These are phyloP conservation scores for Thraustochytrium sp. DNA, from an alignment of 352 stramenopile genomes.

Conservation along the genomic window DNA sequence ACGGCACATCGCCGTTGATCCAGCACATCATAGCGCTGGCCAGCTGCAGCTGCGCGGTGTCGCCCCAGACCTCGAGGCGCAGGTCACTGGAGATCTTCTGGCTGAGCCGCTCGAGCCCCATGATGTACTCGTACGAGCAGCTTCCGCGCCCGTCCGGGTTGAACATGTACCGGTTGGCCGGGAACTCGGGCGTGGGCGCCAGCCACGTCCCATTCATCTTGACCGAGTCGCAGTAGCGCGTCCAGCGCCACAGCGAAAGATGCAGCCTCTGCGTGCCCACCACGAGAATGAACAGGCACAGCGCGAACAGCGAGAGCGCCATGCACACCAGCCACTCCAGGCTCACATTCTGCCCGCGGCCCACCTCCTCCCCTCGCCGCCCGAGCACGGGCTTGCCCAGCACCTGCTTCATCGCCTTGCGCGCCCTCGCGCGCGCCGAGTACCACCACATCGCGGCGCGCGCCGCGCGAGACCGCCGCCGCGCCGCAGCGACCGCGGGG, in stretches of 20 bases:
- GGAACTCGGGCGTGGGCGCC: not conserved
- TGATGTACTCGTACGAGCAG: conserved; percentile 25
- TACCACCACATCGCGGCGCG: no score
- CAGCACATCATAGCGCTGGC: conserved; percentile 26
- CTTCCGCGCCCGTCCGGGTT: conserved; percentile 1
- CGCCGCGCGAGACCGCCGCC: no score
- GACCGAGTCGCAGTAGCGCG: not conserved
- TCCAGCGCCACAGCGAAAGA: not conserved
- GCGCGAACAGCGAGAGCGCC: not conserved
- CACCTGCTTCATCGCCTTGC: no score
- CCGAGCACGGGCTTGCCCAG: no score
- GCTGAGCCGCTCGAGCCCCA: not conserved
- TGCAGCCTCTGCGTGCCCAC: not conserved
- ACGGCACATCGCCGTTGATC: not conserved
- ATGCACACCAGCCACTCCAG: not conserved
- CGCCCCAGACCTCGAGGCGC: conserved; percentile 28
- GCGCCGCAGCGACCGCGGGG: no score
- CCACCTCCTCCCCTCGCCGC: not conserved
- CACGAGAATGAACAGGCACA: not conserved
- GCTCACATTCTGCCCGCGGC: not conserved
- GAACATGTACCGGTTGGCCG: conserved; percentile 1
- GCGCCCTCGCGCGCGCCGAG: no score
- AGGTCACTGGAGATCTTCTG: not conserved
- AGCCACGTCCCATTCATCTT: conserved; percentile 12
- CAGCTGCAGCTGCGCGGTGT: not conserved